phyloP scores from a whole-genome alignment of 2,329 filamentous ascomycete genomes.

The Bisporella sp. region DNA sequence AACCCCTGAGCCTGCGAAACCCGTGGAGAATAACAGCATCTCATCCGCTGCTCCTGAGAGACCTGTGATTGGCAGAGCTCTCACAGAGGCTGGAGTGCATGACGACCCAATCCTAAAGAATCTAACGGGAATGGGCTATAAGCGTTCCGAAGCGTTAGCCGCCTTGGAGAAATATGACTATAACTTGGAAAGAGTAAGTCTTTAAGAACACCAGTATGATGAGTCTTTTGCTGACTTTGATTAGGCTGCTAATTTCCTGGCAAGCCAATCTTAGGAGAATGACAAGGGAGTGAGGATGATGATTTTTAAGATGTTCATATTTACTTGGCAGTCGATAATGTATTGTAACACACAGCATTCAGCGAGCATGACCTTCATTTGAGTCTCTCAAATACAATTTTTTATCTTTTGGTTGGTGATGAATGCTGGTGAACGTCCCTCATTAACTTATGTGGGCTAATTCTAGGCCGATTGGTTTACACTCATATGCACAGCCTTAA shows the following conservation, averaged over 20 bases:
- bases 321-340: constrained; percentile 12
- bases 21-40: constrained; percentile 11
- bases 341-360: constrained; percentile 6
- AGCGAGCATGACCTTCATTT: background rate
- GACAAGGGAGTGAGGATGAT: background rate
- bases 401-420: too few relatives aligned
- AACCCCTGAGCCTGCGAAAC: constrained; percentile 16
- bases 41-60: constrained; percentile 15
- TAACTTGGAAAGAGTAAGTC: constrained; percentile 82
- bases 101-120: constrained; percentile 91
- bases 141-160: constrained; percentile 62
- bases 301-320: constrained; percentile 8
- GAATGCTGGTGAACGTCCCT: too few relatives aligned
- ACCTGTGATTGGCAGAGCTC: constrained; percentile 54
- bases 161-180: constrained; percentile 95
- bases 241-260: constrained; percentile 29
- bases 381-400: too few relatives aligned
- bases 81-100: constrained; percentile 69
- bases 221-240: background rate
- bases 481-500: too few relatives aligned
- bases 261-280: constrained; percentile 22
- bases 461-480: too few relatives aligned
- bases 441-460: too few relatives aligned
- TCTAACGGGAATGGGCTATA: constrained; percentile 83
- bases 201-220: background rate